Conservation (phyloP, 169 alveolate genomes). For the Nephromyces sp. region DNA sequence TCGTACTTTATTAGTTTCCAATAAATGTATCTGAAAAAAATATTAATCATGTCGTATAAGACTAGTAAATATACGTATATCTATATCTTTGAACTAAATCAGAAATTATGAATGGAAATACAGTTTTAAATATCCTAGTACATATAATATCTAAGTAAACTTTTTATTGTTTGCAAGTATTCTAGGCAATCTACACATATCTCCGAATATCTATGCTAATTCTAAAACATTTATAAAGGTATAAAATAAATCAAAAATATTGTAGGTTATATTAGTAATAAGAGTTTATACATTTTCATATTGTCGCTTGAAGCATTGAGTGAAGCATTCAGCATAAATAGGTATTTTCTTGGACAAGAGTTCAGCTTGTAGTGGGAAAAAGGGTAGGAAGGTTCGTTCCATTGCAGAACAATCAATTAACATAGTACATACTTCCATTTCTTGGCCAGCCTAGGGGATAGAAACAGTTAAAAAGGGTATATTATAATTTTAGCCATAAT, state of each 20-base stretch:
- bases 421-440: slow-evolving; percentile 86
- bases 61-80: not conserved
- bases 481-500: no score
- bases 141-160: no score
- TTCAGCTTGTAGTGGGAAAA: slow-evolving; percentile 70
- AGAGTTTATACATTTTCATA: slow-evolving; percentile 46
- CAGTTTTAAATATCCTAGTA: no score
- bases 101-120: no score
- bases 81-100: no score
- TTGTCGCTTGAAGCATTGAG: slow-evolving; percentile 67
- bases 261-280: no score
- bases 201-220: no score
- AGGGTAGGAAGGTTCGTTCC: slow-evolving; percentile 89
- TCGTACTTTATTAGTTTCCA: slow-evolving; percentile 92
- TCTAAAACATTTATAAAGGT: no score
- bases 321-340: slow-evolving; percentile 78
- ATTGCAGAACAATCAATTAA: slow-evolving; percentile 95
- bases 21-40: slow-evolving; percentile 67
- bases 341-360: slow-evolving; percentile 84
- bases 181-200: no score
- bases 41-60: not conserved
- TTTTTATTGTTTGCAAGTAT: no score
- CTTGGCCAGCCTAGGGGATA: slow-evolving; percentile 3
- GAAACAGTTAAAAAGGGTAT: no score
- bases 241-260: no score